Base-by-base conservation (phyloP, 2,329 filamentous ascomycete species). In the Fusarium avenaceum region DNA sequence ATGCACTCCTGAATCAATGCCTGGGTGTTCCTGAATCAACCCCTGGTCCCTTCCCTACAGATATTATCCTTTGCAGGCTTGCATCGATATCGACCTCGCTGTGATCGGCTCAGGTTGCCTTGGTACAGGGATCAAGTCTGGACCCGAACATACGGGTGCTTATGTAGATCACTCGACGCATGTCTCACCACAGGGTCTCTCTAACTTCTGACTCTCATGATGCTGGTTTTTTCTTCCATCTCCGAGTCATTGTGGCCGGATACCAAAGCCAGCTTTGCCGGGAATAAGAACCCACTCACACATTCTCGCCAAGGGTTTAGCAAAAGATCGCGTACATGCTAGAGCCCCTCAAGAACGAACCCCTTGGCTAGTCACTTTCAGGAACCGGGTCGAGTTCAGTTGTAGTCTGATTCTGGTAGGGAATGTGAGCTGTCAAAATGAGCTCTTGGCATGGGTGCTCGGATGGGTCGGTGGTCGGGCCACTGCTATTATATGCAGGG, bases 201-300 rank as follows among this genome's bases (percentile, higher is more conserved):
- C 48, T 17, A 7, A 35, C 15, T 17, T 44, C 48, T 17, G 7
- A 35, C 15, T 17, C 33, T 17, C 33, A 30, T 30, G 28, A 17
- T 35, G 33, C 6, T 15, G 17, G 17, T 19, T n/a, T 35, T 54
- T 4, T 17, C 19, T 17, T 39, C 10, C 30, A 20, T 50, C 17
- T n/a, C 20, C 11, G 38, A 22, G 24, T 26, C 3, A 14, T 9
- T 22, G 43, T 17, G 26, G 13, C 28, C 13, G 15, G 38, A 35
- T 33, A 45, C 17, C 9, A 3, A 19, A 20, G n/a, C 46, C 30
- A 20, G 10, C 13, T 9, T 24, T 40, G 26, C 30, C 32, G 40
- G 40, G 43, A 57, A 46, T 57, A 28, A 22, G 54, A 57, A 54
- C 33, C 54, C 54, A 57, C 47, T 30, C 17, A 30, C 28, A 33